phyloP scores from a whole-genome alignment of 2,329 filamentous ascomycete genomes.

The Paraconiothyrium brasiliense region DNA sequence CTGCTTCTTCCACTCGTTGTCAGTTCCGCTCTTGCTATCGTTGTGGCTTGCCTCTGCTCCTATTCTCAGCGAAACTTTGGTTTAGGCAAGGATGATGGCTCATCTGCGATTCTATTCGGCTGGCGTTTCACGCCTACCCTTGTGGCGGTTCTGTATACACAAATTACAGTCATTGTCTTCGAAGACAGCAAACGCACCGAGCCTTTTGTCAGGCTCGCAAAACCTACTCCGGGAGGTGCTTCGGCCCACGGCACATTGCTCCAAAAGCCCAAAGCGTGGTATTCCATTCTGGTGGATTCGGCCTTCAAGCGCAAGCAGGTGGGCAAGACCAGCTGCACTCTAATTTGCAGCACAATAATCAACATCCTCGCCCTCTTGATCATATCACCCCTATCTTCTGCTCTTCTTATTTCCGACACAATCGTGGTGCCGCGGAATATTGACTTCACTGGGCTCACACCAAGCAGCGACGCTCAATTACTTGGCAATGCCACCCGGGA shows the following conservation, averaged over 20 bases:
- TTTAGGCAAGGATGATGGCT: conserved; percentile 42
- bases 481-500: conserved; percentile 18
- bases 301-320: conserved; percentile 17
- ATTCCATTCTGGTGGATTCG: conserved; percentile 21
- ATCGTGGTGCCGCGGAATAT: conserved; percentile 17
- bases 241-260: conserved; percentile 25
- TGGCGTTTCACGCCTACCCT: conserved; percentile 36
- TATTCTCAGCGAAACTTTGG: conserved; percentile 26
- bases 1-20: conserved; percentile 18
- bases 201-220: conserved; percentile 29
- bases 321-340: conserved; percentile 22
- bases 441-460: conserved; percentile 17
- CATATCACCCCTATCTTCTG: conserved; percentile 29
- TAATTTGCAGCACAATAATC: conserved; percentile 19
- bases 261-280: conserved; percentile 26
- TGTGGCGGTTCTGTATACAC: conserved; percentile 31
- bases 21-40: conserved; percentile 16
- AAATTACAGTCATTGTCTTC: conserved; percentile 30
- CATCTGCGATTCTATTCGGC: conserved; percentile 34
- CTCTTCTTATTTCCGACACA: conserved; percentile 27
- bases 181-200: conserved; percentile 33
- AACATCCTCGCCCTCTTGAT: conserved; percentile 21
- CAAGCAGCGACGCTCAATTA: conserved; percentile 11
- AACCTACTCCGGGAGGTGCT: conserved; percentile 19
- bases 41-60: conserved; percentile 32